These are phyloP conservation scores for Pharnaceum exiguum DNA, from an alignment of 148 eudicot species.

Conservation along the genomic window DNA sequence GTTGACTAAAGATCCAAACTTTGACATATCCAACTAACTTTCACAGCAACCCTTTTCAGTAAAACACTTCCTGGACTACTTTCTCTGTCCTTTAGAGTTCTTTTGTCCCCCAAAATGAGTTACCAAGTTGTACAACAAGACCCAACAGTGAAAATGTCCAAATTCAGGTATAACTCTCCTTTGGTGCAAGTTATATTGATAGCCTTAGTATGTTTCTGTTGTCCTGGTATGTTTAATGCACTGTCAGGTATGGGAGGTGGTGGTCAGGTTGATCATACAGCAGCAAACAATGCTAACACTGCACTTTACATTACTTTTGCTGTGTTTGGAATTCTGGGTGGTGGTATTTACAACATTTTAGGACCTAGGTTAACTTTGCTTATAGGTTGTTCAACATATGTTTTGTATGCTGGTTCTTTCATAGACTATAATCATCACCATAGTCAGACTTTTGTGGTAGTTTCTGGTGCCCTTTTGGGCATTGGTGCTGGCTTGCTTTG, in stretches of 20 bases:
- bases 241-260: slow-evolving; percentile 96
- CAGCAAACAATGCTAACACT: slow-evolving; percentile 88
- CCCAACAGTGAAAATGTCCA: slow-evolving; percentile 11
- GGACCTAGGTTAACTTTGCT: slow-evolving; percentile 75
- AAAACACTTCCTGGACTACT: too few relatives aligned
- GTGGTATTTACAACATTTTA: slow-evolving; percentile 82
- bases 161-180: slow-evolving; percentile 73
- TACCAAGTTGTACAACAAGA: too few relatives aligned
- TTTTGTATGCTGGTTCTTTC: slow-evolving; percentile 72
- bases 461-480: slow-evolving; percentile 73
- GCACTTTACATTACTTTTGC: slow-evolving; percentile 88
- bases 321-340: slow-evolving; percentile 74
- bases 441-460: slow-evolving; percentile 52
- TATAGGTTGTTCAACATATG: slow-evolving; percentile 70
- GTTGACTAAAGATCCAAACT: too few relatives aligned
- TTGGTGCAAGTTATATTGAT: slow-evolving; percentile 60
- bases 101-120: too few relatives aligned
- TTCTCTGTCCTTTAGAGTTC: too few relatives aligned
- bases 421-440: slow-evolving; percentile 68
- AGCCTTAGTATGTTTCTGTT: slow-evolving; percentile 87
- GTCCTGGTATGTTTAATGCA: slow-evolving; percentile 96
- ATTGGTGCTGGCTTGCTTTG: slow-evolving; percentile 85
- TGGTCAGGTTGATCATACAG: slow-evolving; percentile 90
- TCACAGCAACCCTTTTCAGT: too few relatives aligned
- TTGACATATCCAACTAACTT: too few relatives aligned